Conservation (phyloP, 495 filamentous ascomycete species). For the Penicillium odoratum region DNA sequence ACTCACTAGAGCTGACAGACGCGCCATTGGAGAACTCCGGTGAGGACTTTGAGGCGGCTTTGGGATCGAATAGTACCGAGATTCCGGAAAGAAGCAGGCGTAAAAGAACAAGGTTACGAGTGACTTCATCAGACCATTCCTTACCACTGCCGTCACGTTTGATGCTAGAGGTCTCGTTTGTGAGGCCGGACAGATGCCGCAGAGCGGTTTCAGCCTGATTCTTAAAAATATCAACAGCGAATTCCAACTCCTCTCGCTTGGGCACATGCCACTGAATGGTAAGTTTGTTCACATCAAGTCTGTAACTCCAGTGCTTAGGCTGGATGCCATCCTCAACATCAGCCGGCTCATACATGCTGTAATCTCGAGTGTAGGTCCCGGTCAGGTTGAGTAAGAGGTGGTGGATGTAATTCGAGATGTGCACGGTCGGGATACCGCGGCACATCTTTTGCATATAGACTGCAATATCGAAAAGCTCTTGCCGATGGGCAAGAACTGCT, state of each 20-base stretch:
- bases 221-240: constrained; percentile 85
- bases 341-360: constrained; percentile 75
- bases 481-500: constrained; percentile 81
- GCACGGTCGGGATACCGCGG: constrained; percentile 87
- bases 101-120: constrained; percentile 81
- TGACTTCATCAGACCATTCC: constrained; percentile 97
- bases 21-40: constrained; percentile 21
- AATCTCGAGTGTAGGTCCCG: constrained; percentile 88
- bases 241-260: constrained; percentile 72
- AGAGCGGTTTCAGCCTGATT: constrained; percentile 71
- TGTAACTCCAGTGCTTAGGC: constrained; percentile 76
- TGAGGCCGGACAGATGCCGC: constrained; percentile 68
- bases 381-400: constrained; percentile 98
- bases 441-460: constrained; percentile 95
- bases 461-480: constrained; percentile 88
- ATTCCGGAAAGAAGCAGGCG: constrained; percentile 85
- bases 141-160: constrained; percentile 94
- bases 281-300: constrained; percentile 66
- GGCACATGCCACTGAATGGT: constrained; percentile 91
- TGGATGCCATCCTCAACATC: constrained; percentile 56
- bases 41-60: constrained; percentile 55
- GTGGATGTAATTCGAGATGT: constrained; percentile 96
- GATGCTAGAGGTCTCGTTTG: constrained; percentile 75
- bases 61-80: constrained; percentile 82
- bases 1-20: constrained; percentile 32